Base-by-base conservation (phyloP, 1,284 basidiomycete species). In the Ustilago crameri region DNA sequence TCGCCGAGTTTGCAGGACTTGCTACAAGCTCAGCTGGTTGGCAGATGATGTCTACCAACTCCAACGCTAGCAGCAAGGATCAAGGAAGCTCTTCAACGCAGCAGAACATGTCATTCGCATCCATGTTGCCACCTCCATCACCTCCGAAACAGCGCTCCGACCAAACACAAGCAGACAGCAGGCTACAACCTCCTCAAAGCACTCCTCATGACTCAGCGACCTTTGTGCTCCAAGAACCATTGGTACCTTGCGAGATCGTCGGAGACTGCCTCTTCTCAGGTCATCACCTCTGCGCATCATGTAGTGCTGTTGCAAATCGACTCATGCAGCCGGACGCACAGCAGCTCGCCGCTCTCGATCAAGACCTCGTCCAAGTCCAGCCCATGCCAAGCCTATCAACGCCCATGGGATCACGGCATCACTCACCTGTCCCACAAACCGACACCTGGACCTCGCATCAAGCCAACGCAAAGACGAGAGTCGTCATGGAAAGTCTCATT, bases 201-300 rank as follows among this genome's bases (percentile, higher is more conserved):
- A 23, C 50, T 18, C 9, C 40, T 3, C 43, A 44, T 9, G 23
- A 32, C 9, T 34, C 17, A 7, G 26, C 44, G 26, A 26, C 47
- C 23, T 35, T 47, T 12, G 27, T 45, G 9, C 41, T 58, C 8
- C 62, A 45, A 17, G 18, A 43, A 2, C 41, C 54, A 2, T 3
- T 23, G 3, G 38, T 47, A 5, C 51, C 66, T 2, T 69, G 66
- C 40, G 66, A 69, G 51, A 69, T 69, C 9, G 60, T 69, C 12
- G 66, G 66, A 22, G 66, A 69, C 44, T 69, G 66, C 23, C 66
- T 69, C 43, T 69, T 69, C 32, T 69, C 60, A 2, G 66, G 66
- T 9, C 59, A 55, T 15, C 51, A 59, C 24, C 51, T 63, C 5
- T 69, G 66, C 20, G 42, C 60, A 3, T 54, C 66, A 0, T 69